A percentile compares a stretch with the other conserved stretches of the same genome.
These are phyloP conservation scores for Fusarium sublunatum DNA, from an alignment of 2,329 filamentous ascomycete genomes.

Conservation along the genomic window DNA sequence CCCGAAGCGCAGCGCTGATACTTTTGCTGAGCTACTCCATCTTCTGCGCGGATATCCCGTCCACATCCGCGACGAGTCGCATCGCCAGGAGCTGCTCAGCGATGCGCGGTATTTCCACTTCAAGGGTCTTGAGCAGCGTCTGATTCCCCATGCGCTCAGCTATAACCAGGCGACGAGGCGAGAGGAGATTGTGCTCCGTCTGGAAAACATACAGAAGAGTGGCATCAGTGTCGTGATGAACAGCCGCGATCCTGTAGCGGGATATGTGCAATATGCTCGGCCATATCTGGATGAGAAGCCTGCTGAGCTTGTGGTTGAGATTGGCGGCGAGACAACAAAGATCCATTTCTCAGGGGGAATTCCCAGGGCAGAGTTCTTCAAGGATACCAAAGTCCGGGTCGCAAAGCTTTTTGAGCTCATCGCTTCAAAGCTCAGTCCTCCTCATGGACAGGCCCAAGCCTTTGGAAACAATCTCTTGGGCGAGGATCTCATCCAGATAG, in stretches of 20 bases:
- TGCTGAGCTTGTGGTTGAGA: slow-evolving; percentile 82
- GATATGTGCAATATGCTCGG: slow-evolving; percentile 81
- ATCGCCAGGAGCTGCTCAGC: slow-evolving; percentile 80
- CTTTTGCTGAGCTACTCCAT: slow-evolving; percentile 84
- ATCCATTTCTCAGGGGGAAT: slow-evolving; percentile 59
- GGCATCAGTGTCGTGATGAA: slow-evolving; percentile 74
- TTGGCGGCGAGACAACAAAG: slow-evolving; percentile 73
- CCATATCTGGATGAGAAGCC: slow-evolving; percentile 84
- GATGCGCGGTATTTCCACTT: slow-evolving; percentile 95
- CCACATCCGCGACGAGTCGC: slow-evolving; percentile 77
- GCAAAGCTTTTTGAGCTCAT: slow-evolving; percentile 81
- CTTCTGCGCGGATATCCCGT: slow-evolving; percentile 86
- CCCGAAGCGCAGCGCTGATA: slow-evolving; percentile 82
- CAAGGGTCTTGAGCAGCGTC: slow-evolving; percentile 87
- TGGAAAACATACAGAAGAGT: slow-evolving; percentile 90
- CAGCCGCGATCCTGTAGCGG: slow-evolving; percentile 46
- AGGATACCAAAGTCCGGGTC: slow-evolving; percentile 75
- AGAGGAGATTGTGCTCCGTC: slow-evolving; percentile 80
- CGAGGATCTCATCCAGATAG: slow-evolving; percentile 75
- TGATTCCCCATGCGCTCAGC: slow-evolving; percentile 80
- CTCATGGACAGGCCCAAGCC: slow-evolving; percentile 72
- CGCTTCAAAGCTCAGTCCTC: slow-evolving; percentile 80
- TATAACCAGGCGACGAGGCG: slow-evolving; percentile 77
- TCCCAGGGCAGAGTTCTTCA: slow-evolving; percentile 76
- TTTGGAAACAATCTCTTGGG: slow-evolving; percentile 77